Base-by-base conservation (phyloP, 805 yeast species). In the Kregervanrija delftensis region DNA sequence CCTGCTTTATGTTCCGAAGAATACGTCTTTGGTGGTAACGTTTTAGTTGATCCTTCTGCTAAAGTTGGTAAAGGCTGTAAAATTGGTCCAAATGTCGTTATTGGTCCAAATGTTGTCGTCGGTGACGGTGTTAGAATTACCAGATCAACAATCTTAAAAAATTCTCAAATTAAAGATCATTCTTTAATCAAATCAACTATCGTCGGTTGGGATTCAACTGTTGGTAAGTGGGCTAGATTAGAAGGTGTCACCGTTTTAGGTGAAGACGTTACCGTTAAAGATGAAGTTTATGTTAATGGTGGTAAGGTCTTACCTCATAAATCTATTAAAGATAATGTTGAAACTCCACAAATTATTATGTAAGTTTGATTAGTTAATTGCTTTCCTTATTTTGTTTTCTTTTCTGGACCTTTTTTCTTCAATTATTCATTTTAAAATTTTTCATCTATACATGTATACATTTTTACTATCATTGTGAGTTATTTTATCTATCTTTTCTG, bases 301-400 rank as follows among this genome's bases (percentile, higher is more conserved):
- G 99, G 97, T 73, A 89, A 93, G 69, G 97, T 93, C 56, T 81
- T 93, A 66, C 99, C 99, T 57, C 99, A 93, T 81, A 93, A 93
- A 79, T 77, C 96, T 51, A 91, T 93, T 69, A 84, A 96, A 53
- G 78, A 89, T 56, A 93, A 93, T 68, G 96, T 93, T 68, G 98
- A 95, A 79, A 82, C 85, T 71, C 98, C 96, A 66, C 85, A 96
- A 62, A 93, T 93, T 76, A 93, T 93, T 73, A 93, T 93, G 99
- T 93, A 77, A 77, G 43, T 22, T 36, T 38, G 31, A 13, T 42
- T 35, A 15, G 22, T 41, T 17, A 15, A 15, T 33, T 45, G 16
- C 17, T 32, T 39, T 14, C 30, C 31, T 33, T 34, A 32, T 33
- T 14, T 17, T 33, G 11, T n/a, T 16, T 13, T 36, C 33, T 11